Base-by-base conservation (phyloP, 2,329 filamentous ascomycete species). In the Fusarium pseudonygamai region DNA sequence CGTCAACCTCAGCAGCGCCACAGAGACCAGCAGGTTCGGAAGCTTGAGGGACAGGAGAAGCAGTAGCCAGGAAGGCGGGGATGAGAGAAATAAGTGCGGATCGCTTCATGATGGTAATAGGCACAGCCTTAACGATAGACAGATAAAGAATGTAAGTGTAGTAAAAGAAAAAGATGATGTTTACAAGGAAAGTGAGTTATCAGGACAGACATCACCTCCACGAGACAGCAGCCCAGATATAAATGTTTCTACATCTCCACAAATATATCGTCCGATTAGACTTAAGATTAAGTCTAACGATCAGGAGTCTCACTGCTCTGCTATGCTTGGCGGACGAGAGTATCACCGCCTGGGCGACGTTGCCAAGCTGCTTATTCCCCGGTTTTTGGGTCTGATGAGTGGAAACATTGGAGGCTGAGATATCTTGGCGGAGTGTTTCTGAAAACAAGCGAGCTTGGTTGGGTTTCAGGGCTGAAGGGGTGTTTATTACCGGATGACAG, bases 31-130 rank as follows among this genome's bases (percentile, higher is more conserved):
- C 42, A 32, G 64, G 28, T 46, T 64, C 60, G 1, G 55, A 60
- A 36, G 65, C 49, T 16, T 65, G 43, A 9, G 70, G 56, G 9
- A 58, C 36, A 13, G 69, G 61, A 2, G 46, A 61, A n/a, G 59
- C 74, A 36, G 74, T 73, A n/a, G 67, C 67, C 65, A 78, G 32
- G 37, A 73, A 75, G 16, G 58, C 73, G 5, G 75, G 73, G 15
- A 78, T 66, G 42, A 78, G 71, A 49, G 74, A 73, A 45, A 78
- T 50, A 28, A 78, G 71, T 32, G 71, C 64, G 40, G 56, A 77
- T 32, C 46, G 57, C 64, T 73, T 74, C 76, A 78, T 78, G 42
- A 4, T 76, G 63, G n/a, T 16, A 26, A 55, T 32, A 49, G 71
- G 66, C 71, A 39, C 75, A 47, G 66, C 73, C 75, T 42, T 59